Evolutionary conservation across 768 basidiomycete species (phyloP), one percentile per base, ranked within the genome.

Genomic region (Boletus pseudopeckii): DNA sequence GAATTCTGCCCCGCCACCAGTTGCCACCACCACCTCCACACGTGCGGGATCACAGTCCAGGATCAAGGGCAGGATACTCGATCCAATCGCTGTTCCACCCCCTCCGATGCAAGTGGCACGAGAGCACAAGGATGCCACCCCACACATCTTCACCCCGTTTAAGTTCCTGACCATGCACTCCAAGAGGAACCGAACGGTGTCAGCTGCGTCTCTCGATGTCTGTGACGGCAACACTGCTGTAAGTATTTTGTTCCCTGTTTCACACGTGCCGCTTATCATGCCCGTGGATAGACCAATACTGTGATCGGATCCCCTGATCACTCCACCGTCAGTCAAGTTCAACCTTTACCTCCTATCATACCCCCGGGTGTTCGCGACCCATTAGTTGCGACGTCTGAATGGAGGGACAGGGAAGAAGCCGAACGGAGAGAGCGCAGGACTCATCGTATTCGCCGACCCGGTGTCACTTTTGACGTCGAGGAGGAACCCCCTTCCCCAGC

Each of bases 161-260:
- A 80, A 82, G 41, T 77, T 88, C 61, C 58, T 88, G 58, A 73
- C 72, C 22, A 66, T 68, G 66, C 55, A 68, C 42, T 75, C 75
- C 37, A 84, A 80, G 63, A 76, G 81, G 61, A 77, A 84, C 65
- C 81, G 84, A 32, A 84, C 85, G 7, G 74, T 91, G 39, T 91
- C 90, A 15, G 77, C 81, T 36, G 84, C 83, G 33, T 92, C 90
- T 39, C 74, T 88, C 32, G 90, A 92, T 65, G 90, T 88, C 24
- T 79, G 83, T 59, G 83, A 90, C 62, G 90, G 90, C 36, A 72
- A 70, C 30, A 89, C 88, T 50, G 85, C 86, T 45, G 90, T 91
- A 68, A 70, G 86, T 64, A 34, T 37, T 9, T 24, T n/a, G 4
- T 48, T 22, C 13, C 17, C 4, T 40, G 11, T 28, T 33, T 30